Percentiles rank a stretch among this genome's conserved stretches.
Evolutionary conservation across 306 rosid species (phyloP).

Genomic region (Leucaena leucocephala): DNA sequence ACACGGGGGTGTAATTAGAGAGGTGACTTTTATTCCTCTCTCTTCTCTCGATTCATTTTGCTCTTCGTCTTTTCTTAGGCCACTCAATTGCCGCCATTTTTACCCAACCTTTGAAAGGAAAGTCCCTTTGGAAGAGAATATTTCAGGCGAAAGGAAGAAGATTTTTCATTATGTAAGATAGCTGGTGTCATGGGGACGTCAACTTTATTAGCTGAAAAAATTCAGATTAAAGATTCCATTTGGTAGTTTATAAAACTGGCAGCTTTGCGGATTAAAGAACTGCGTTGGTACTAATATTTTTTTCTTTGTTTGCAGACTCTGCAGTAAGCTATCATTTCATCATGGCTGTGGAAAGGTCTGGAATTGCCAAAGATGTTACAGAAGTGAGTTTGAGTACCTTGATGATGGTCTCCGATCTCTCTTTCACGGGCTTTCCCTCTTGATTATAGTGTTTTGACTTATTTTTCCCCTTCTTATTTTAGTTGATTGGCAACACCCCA

Average conservation of each 20-base stretch:
- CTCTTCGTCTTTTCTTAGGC: conserved; percentile 16
- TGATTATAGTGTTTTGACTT: conserved; percentile 15
- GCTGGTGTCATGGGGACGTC: conserved; percentile 13
- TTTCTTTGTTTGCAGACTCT: conserved; percentile 29
- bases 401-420: not conserved
- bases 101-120: not conserved
- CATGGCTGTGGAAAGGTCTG: conserved; percentile 61
- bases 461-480: not conserved
- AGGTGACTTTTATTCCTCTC: conserved; percentile 35
- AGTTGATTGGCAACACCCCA: conserved; percentile 87
- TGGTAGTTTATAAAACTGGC: not conserved
- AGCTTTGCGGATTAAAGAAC: conserved; percentile 3
- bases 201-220: conserved; percentile 4
- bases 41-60: not conserved
- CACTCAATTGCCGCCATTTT: not conserved
- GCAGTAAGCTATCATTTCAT: conserved; percentile 44
- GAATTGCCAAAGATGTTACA: conserved; percentile 75
- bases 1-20: conserved; percentile 2
- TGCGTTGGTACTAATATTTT: conserved; percentile 12
- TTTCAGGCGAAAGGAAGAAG: not conserved
- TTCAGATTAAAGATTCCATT: conserved; percentile 23
- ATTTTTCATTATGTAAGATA: not conserved
- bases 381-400: conserved; percentile 52
- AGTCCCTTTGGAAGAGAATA: not conserved
- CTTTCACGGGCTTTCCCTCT: not conserved